phyloP scores from a whole-genome alignment of 345 rosid genomes.

The Geranium rotundifolium region DNA sequence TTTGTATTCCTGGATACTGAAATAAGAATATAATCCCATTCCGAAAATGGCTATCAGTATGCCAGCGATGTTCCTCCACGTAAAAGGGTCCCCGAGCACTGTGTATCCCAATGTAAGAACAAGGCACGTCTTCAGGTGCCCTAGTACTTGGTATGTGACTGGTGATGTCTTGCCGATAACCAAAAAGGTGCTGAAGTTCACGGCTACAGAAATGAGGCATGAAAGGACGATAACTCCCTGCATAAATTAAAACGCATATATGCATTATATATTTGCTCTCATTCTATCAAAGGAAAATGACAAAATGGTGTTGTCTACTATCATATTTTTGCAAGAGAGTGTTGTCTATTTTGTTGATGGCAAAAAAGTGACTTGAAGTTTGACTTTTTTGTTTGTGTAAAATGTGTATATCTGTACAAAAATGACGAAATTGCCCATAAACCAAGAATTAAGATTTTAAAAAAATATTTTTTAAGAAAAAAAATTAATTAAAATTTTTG shows the following conservation, averaged over 20 bases:
- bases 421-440: no score
- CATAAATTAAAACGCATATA: constrained; percentile 7
- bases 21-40: constrained; percentile 85
- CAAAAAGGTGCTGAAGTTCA: constrained; percentile 94
- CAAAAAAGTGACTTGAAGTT: no score
- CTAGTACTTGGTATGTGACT: constrained; percentile 93
- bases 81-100: constrained; percentile 78
- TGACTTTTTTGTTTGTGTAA: no score
- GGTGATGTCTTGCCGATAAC: constrained; percentile 98
- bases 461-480: no score
- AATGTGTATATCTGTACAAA: no score
- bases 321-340: no score
- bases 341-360: no score
- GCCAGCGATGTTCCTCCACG: constrained; percentile 69
- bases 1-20: constrained; percentile 69
- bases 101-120: constrained; percentile 89
- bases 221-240: constrained; percentile 79
- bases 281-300: no score
- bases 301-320: no score
- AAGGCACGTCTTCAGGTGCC: constrained; percentile 93
- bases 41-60: constrained; percentile 78
- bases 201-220: constrained; percentile 78
- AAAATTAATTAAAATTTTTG: no score
- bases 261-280: not conserved
- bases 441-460: no score